Evolutionary conservation across 768 basidiomycete genomes (phyloP).

Genomic region (Pulveroboletus frians): DNA sequence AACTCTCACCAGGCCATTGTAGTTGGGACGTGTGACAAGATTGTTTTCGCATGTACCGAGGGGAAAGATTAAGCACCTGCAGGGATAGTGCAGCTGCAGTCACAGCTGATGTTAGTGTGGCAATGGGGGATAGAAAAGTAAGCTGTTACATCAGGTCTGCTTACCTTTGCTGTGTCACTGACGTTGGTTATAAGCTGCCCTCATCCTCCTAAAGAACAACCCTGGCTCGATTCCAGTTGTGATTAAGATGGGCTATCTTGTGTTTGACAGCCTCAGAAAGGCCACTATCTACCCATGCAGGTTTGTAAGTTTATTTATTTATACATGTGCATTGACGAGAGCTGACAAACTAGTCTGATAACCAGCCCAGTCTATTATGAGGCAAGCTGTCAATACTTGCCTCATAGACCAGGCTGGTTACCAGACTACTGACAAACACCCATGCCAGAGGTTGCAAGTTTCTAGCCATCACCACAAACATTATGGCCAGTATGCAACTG

Average conservation of each 20-base stretch:
- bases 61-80: slow-evolving; percentile 39
- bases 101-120: slow-evolving; percentile 53
- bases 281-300: slow-evolving; percentile 20
- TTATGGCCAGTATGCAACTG: too few relatives aligned
- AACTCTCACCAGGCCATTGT: slow-evolving; percentile 36
- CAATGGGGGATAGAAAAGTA: slow-evolving; percentile 50
- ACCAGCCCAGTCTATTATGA: too few relatives aligned
- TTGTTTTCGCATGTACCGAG: slow-evolving; percentile 55
- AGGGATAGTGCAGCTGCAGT: slow-evolving; percentile 48
- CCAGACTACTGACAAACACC: too few relatives aligned
- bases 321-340: too few relatives aligned
- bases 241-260: slow-evolving; percentile 53
- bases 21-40: slow-evolving; percentile 33
- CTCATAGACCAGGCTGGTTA: too few relatives aligned
- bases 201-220: slow-evolving; percentile 53
- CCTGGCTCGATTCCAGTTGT: slow-evolving; percentile 54
- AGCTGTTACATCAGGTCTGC: slow-evolving; percentile 35
- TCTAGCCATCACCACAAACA: too few relatives aligned
- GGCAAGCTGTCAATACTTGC: too few relatives aligned
- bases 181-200: slow-evolving; percentile 25
- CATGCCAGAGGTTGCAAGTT: too few relatives aligned
- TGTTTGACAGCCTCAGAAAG: slow-evolving; percentile 56
- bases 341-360: too few relatives aligned
- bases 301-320: too few relatives aligned
- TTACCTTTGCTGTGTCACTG: background rate